Base-by-base conservation (phyloP, 2,329 filamentous ascomycete species). In the Fusarium praegraminearum region DNA sequence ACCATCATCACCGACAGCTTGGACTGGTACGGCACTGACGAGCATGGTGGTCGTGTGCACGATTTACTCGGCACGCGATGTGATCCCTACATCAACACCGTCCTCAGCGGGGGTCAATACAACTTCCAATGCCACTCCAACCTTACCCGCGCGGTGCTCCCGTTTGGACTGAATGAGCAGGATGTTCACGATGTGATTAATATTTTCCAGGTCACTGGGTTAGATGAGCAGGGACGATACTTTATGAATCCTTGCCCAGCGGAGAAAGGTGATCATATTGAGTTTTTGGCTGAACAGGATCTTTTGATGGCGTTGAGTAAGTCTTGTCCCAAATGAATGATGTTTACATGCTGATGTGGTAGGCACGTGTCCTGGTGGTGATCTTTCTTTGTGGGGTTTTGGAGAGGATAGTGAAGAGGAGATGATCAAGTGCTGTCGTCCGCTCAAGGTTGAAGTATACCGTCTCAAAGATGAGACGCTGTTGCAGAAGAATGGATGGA, bases 151-250 rank as follows among this genome's bases (percentile, higher is more conserved):
- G 91, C 93, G 0, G 87, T 96, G 4, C 66, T 90, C 2, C 89
- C 90, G 0, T 89, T 84, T 65, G 91, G 92, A 0, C 78, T 96
- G 43, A 85, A 83, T 7, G 93, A 96, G 79, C 82, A 83, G 32
- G 92, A 96, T 75, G 88, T 96, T 2, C 93, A 97, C 74, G 93
- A 97, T 77, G 93, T 97, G 1, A 84, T 97, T 56, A 97, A 97
- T 75, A 83, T 97, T 5, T 96, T 97, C 76, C 93, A 97, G 78
- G 92, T 94, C 9, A 96, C 93, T 0, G 92, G 93, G 0, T 77
- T 96, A 47, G 90, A 96, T 73, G 83, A 86, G 55, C 75, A 90
- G 63, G 92, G 91, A 0, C 86, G 89, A 54, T 95, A 94, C 71
- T 94, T 93, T 65, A 97, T 97, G 86, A 88, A 84, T 60, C 85